Conservation (phyloP, 2,329 filamentous ascomycete genomes). For the Acrodontium crateriforme region DNA sequence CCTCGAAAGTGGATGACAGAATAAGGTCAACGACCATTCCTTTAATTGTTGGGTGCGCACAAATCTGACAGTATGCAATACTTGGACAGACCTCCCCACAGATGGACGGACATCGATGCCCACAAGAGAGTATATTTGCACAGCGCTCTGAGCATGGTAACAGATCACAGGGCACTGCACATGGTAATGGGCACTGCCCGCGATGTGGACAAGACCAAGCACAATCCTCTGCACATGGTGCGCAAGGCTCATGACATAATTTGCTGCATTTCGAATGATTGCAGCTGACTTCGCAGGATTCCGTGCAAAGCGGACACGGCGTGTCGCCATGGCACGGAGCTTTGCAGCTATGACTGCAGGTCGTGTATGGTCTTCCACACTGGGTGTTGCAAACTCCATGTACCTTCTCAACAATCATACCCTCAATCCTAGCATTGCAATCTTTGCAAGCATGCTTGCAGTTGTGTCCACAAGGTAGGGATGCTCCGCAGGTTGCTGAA, state of each 20-base stretch:
- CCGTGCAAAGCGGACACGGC: constrained; percentile 35
- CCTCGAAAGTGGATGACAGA: constrained; percentile 38
- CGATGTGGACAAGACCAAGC: constrained; percentile 47
- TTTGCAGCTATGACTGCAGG: constrained; percentile 44
- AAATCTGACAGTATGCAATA: constrained; percentile 42
- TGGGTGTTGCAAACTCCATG: constrained; percentile 36
- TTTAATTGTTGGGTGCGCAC: constrained; percentile 33
- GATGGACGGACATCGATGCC: constrained; percentile 49
- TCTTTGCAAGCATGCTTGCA: constrained; percentile 37
- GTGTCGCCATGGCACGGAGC: constrained; percentile 38
- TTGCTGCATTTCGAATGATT: constrained; percentile 42
- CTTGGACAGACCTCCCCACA: constrained; percentile 51
- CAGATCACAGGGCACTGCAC: constrained; percentile 53
- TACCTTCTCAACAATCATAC: constrained; percentile 16
- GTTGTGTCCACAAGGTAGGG: constrained; percentile 49
- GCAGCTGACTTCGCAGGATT: constrained; percentile 43
- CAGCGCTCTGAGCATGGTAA: constrained; percentile 52
- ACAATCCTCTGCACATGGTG: constrained; percentile 41
- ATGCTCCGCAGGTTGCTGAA: constrained; percentile 29
- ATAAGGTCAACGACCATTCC: constrained; percentile 43
- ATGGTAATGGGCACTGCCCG: constrained; percentile 37
- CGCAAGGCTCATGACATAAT: constrained; percentile 45
- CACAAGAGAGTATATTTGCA: constrained; percentile 38
- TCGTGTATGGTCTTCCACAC: constrained; percentile 39
- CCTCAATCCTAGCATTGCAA: constrained; percentile 32